Percentiles rank a stretch among this genome's conserved stretches.
phyloP scores from a whole-genome alignment of 768 basidiomycete species.

The Thelephora aurantiotincta region DNA sequence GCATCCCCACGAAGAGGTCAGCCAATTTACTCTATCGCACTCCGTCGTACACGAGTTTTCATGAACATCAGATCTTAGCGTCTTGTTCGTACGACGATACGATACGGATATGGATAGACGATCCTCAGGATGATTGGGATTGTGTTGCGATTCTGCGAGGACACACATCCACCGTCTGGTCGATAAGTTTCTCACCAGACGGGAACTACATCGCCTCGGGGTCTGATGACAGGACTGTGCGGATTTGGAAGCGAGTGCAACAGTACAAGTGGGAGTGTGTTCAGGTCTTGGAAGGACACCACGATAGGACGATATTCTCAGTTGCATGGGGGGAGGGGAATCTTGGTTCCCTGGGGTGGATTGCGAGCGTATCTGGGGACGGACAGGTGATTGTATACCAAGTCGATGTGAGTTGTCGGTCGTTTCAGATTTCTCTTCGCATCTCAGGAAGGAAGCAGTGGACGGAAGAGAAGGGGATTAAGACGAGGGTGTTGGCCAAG shows the following conservation, averaged over 20 bases:
- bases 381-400: slow-evolving; percentile 77
- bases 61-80: slow-evolving; percentile 36
- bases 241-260: slow-evolving; percentile 66
- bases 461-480: slow-evolving; percentile 6
- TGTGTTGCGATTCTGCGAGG: slow-evolving; percentile 71
- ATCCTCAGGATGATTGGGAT: slow-evolving; percentile 91
- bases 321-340: slow-evolving; percentile 50
- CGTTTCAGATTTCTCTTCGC: neutral
- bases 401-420: slow-evolving; percentile 21
- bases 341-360: slow-evolving; percentile 46
- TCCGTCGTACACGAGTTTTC: slow-evolving; percentile 2
- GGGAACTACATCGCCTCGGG: slow-evolving; percentile 76
- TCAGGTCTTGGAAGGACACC: slow-evolving; percentile 38
- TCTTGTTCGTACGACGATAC: slow-evolving; percentile 96
- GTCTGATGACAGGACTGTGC: slow-evolving; percentile 73
- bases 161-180: slow-evolving; percentile 87
- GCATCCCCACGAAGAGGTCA: slow-evolving; percentile 92
- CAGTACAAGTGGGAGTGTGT: slow-evolving; percentile 53
- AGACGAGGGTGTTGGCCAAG: slow-evolving; percentile 32
- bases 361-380: slow-evolving; percentile 80
- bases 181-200: slow-evolving; percentile 64
- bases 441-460: slow-evolving; percentile 9
- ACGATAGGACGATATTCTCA: slow-evolving; percentile 69
- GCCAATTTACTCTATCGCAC: slow-evolving; percentile 7
- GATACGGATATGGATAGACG: slow-evolving; percentile 86